Evolutionary conservation across 768 basidiomycete genomes (phyloP), one percentile per base, ranked within the genome.

Genomic region (Lactifluus subvellereus): DNA sequence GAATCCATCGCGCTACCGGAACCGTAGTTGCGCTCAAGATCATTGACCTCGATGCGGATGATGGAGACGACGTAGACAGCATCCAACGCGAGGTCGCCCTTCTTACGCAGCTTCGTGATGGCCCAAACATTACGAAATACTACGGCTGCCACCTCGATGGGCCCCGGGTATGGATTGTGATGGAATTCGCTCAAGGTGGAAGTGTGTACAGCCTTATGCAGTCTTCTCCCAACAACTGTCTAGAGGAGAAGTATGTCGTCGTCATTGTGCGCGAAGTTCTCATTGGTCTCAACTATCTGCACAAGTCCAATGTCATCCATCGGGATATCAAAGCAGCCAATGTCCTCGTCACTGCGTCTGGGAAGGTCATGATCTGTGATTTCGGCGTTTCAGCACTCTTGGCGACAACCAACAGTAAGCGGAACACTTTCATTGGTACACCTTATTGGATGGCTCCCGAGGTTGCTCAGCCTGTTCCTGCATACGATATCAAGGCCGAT

Each of bases 381-480:
- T 99, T 99, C 73, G 97, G 97, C 33, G 97, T 99, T 52, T 97
- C 96, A 4, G 97, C 95, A 3, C 83, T 97, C 42, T 82, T 98
- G 57, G 83, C 85, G 30, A 91, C 86, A 16, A 80, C 85, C 3
- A 85, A 87, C 11, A 93, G 92, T 73, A 98, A 98, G 74, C 85
- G 97, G 27, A 94, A 95, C 57, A 99, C 97, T 0, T 84, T 98
- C 70, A 93, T 95, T 65, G 97, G 97, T 1, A 98, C 97, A 1
- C 96, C 95, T 0, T 93, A 97, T 72, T 98, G 96, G 96, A 99
- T 99, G 97, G 97, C 97, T 0, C 97, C 97, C 0, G 97, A 99
- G 74, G 94, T 98, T 3, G 91, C 96, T 16, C 90, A 93, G 67
- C 81, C 82, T 10, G 87, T 90, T 11, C 85, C 92, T n/a, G 81